phyloP scores from a whole-genome alignment of 257 asterid species.

The Solanum pimpinellifolium region DNA sequence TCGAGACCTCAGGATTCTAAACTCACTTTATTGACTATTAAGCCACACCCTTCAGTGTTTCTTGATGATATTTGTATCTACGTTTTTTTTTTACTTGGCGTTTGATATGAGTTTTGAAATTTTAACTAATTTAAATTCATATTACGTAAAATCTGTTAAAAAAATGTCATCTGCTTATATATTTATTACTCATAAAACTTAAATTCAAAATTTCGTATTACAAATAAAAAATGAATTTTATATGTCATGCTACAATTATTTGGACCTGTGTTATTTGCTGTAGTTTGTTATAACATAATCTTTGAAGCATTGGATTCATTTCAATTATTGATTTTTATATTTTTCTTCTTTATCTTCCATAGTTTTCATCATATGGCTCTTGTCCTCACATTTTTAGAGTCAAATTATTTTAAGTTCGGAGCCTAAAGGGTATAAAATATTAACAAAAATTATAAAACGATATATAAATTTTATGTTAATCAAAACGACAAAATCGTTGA shows the following conservation, averaged over 20 bases:
- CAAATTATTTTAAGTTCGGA: no score
- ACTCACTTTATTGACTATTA: neutral
- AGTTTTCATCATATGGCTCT: neutral
- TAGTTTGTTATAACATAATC: neutral
- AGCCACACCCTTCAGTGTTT: neutral
- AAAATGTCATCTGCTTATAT: neutral
- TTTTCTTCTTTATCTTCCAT: neutral
- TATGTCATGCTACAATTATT: neutral
- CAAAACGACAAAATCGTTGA: no score
- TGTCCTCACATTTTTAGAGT: neutral
- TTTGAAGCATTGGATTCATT: conserved; percentile 1
- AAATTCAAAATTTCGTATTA: neutral
- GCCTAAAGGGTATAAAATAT: no score
- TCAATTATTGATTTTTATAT: neutral
- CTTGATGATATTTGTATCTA: neutral
- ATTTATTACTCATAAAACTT: neutral
- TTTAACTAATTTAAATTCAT: neutral
- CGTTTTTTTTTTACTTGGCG: neutral
- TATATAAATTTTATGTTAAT: no score
- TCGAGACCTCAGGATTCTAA: neutral
- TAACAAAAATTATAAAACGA: rapidly evolving
- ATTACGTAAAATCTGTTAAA: neutral
- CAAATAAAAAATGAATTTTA: neutral
- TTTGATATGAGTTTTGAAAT: neutral
- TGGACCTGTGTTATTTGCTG: neutral